These are phyloP conservation scores for Xylariaceae sp. DNA, from an alignment of 2,329 filamentous ascomycete genomes.

Conservation along the genomic window DNA sequence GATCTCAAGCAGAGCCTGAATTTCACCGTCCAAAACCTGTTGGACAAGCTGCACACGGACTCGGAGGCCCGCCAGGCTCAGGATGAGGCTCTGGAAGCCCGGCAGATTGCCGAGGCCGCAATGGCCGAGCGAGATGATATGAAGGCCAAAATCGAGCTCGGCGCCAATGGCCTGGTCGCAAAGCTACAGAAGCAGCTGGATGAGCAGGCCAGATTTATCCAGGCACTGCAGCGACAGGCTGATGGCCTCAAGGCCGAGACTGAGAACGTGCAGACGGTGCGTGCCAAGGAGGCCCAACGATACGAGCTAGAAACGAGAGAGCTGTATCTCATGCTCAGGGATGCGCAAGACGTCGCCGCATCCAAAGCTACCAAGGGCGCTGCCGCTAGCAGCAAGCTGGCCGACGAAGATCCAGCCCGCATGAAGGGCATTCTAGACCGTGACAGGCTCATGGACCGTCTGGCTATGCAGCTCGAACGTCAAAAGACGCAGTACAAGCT, in stretches of 20 bases:
- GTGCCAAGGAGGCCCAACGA: slow-evolving; percentile 84
- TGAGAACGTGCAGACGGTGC: slow-evolving; percentile 74
- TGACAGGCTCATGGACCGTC: slow-evolving; percentile 81
- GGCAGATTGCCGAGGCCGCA: slow-evolving; percentile 89
- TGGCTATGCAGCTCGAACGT: slow-evolving; percentile 91
- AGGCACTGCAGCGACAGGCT: slow-evolving; percentile 77
- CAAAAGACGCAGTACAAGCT: slow-evolving; percentile 98
- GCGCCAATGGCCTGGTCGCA: slow-evolving; percentile 85
- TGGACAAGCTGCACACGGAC: slow-evolving; percentile 95
- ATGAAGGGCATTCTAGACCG: slow-evolving; percentile 93
- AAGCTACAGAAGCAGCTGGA: slow-evolving; percentile 93
- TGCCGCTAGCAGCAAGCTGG: slow-evolving; percentile 44
- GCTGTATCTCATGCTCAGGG: slow-evolving; percentile 94
- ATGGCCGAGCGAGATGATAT: slow-evolving; percentile 96
- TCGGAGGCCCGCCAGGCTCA: slow-evolving; percentile 86
- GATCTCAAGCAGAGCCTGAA: slow-evolving; percentile 96
- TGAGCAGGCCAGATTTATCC: slow-evolving; percentile 84
- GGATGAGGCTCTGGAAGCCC: slow-evolving; percentile 83
- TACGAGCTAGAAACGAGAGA: slow-evolving; percentile 96
- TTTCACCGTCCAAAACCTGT: slow-evolving; percentile 89
- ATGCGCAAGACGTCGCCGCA: slow-evolving; percentile 92
- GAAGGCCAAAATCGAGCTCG: slow-evolving; percentile 78
- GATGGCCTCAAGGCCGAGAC: slow-evolving; percentile 86
- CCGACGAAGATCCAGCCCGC: slow-evolving; percentile 60
- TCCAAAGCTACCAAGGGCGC: slow-evolving; percentile 62